phyloP scores from a whole-genome alignment of 1,284 basidiomycete species.

The Polyporus tsugae region DNA sequence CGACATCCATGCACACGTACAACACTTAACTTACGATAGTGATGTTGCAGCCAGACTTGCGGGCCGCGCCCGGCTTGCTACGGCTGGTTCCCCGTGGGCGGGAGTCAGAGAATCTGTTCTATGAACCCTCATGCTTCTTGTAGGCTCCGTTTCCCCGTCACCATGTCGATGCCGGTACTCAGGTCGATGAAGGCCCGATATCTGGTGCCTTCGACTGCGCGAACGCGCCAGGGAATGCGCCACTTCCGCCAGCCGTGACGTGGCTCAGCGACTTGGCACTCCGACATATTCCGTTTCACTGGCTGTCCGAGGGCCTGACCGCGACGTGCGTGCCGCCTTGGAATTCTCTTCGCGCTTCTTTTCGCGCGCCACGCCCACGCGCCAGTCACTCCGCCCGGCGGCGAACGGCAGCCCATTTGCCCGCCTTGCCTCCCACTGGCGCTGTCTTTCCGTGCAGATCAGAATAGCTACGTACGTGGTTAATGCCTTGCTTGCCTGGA shows the following conservation, averaged over 20 bases:
- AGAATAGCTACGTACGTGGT: not conserved
- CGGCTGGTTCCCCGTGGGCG: not conserved
- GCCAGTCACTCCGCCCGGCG: not conserved
- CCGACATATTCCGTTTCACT: not conserved
- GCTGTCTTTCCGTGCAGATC: not conserved
- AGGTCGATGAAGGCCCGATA: not conserved
- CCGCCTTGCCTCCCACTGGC: not conserved
- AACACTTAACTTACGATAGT: not conserved
- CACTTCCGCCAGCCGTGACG: not conserved
- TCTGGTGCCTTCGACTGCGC: not conserved
- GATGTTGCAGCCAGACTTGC: not conserved
- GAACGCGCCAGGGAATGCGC: not conserved
- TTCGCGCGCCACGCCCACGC: not conserved
- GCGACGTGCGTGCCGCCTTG: not conserved
- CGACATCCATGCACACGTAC: not conserved
- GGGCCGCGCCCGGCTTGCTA: not conserved
- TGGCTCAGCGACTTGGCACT: not conserved
- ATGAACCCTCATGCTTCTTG: conserved; percentile 6
- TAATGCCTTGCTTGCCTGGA: not conserved
- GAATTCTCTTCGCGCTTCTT: not conserved
- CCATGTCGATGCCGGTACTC: not conserved
- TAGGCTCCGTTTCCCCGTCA: not conserved
- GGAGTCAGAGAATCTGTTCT: not conserved
- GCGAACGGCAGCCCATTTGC: not conserved
- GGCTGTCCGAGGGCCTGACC: conserved; percentile 5